phyloP scores from a whole-genome alignment of 495 filamentous ascomycete genomes.

The Elasticomyces elasticus region DNA sequence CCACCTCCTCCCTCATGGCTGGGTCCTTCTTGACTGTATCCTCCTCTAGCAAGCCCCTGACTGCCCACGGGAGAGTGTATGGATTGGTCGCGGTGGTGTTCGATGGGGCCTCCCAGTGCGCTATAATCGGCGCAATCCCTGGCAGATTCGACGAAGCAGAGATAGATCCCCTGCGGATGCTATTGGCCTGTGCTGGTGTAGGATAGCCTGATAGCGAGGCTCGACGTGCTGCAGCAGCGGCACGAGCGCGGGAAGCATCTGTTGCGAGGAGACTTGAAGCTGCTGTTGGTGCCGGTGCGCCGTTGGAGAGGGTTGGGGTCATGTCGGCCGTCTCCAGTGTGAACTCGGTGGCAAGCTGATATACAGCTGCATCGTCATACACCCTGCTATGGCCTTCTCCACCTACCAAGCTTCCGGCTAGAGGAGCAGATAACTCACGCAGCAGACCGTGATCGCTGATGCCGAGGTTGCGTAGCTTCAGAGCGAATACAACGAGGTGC shows the following conservation, averaged over 20 bases:
- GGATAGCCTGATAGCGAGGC: constrained; percentile 11
- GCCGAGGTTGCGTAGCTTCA: constrained; percentile 88
- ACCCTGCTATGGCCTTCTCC: constrained; percentile 90
- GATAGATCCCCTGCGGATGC: constrained; percentile 13
- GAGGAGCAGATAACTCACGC: constrained; percentile 74
- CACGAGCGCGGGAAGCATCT: neutral
- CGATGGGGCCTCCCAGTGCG: constrained; percentile 20
- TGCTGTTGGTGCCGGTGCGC: neutral
- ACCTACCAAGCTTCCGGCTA: constrained; percentile 82
- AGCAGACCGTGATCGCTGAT: constrained; percentile 88
- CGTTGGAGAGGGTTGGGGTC: neutral
- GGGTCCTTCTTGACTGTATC: constrained; percentile 77
- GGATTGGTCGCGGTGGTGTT: constrained; percentile 46
- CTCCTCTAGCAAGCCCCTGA: constrained; percentile 87
- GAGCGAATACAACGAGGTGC: constrained; percentile 81
- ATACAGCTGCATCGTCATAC: constrained; percentile 84
- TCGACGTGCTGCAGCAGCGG: constrained; percentile 8
- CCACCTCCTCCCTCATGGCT: constrained; percentile 52
- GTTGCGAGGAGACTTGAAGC: constrained; percentile 23
- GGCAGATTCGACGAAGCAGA: constrained; percentile 11
- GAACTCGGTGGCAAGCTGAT: constrained; percentile 74
- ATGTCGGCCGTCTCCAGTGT: constrained; percentile 67
- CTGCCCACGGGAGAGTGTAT: constrained; percentile 85
- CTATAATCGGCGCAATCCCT: constrained; percentile 22
- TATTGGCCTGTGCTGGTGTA: constrained; percentile 7